Evolutionary conservation across 805 yeast species (phyloP).

Genomic region (Priceomyces melissophilus): DNA sequence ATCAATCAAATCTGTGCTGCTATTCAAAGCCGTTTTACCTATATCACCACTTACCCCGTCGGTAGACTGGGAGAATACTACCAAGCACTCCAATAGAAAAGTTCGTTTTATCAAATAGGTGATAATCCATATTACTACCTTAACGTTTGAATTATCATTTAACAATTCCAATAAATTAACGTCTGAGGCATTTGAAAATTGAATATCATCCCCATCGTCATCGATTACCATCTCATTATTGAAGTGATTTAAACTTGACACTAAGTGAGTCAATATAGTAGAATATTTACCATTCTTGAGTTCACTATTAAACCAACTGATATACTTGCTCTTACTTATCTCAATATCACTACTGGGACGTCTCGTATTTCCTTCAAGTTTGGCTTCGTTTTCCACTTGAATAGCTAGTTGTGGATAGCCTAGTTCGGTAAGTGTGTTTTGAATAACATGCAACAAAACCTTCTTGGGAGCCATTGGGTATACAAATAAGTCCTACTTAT

Average conservation of each 20-base stretch:
- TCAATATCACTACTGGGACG: constrained; percentile 3
- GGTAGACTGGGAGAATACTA: constrained; percentile 7
- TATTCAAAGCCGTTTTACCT: constrained; percentile 1
- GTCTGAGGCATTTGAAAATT: not conserved
- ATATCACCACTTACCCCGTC: constrained; percentile 4
- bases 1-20: constrained; percentile 11
- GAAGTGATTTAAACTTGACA: constrained; percentile 2
- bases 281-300: constrained; percentile 14
- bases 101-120: constrained; percentile 25
- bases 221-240: constrained; percentile 8
- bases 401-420: constrained; percentile 27
- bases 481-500: no score
- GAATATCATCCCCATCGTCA: constrained; percentile 1
- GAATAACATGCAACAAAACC: constrained; percentile 28
- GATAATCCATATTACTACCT: constrained; percentile 7
- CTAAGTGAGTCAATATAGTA: constrained; percentile 12
- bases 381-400: constrained; percentile 11
- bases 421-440: constrained; percentile 26
- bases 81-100: constrained; percentile 17
- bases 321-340: constrained; percentile 3
- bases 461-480: constrained; percentile 17
- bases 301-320: constrained; percentile 16
- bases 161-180: constrained; percentile 4
- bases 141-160: constrained; percentile 1
- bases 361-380: constrained; percentile 5